Evolutionary conservation across 2,329 filamentous ascomycete genomes (phyloP).

Genomic region (Nectriaceae sp.): DNA sequence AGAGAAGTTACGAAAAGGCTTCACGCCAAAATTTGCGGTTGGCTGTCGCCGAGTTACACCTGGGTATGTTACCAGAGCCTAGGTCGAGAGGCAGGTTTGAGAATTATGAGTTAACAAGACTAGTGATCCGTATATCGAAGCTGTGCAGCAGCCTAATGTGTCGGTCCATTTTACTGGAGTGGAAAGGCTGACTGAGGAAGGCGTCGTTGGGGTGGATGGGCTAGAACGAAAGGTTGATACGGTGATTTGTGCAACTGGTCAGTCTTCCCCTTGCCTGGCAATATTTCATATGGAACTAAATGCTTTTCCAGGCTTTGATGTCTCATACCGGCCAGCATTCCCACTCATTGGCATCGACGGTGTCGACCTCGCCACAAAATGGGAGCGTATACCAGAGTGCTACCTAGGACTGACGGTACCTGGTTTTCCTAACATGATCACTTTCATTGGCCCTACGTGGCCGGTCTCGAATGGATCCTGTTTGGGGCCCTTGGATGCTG

Average conservation of each 20-base stretch:
- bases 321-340: neutral
- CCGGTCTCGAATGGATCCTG: conserved; percentile 7
- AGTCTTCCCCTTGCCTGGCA: too few species aligned
- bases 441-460: conserved; percentile 6
- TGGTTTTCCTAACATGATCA: conserved; percentile 7
- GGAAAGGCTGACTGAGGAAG: neutral
- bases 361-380: conserved; percentile 1
- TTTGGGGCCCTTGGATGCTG: conserved; percentile 4
- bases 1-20: too few species aligned
- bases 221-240: neutral
- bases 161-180: conserved; percentile 1
- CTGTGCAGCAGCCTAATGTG: neutral
- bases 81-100: too few species aligned
- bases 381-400: conserved; percentile 3
- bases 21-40: conserved; percentile 6
- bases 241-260: neutral
- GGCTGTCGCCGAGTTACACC: conserved; percentile 7
- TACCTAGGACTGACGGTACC: conserved; percentile 5
- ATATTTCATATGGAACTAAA: too few species aligned
- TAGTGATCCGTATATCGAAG: conserved; percentile 7
- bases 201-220: neutral
- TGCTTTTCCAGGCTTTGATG: too few species aligned
- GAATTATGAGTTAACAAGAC: too few species aligned
- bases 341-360: conserved; percentile 1
- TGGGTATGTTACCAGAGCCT: too few species aligned